Percentiles rank a stretch among this genome's conserved stretches.
phyloP scores from a whole-genome alignment of 2,329 filamentous ascomycete species.

The Fusarium graminum region DNA sequence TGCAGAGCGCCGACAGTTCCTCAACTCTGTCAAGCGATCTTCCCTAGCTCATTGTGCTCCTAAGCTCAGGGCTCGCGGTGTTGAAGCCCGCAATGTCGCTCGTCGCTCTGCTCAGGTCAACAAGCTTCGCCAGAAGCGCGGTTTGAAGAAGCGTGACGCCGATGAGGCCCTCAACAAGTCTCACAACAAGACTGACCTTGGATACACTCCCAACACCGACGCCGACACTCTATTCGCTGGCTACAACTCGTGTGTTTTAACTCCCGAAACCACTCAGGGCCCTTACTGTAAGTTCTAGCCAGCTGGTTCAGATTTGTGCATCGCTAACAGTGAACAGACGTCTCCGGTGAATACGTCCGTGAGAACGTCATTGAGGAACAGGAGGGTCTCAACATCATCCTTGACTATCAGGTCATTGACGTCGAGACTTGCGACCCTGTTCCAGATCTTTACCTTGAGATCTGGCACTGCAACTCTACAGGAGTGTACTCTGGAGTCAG shows the following conservation, averaged over 20 bases:
- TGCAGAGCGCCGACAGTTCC: constrained; percentile 62
- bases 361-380: constrained; percentile 58
- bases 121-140: constrained; percentile 57
- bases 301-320: neutral
- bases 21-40: constrained; percentile 54
- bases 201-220: constrained; percentile 51
- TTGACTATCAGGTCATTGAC: constrained; percentile 62
- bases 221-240: constrained; percentile 55
- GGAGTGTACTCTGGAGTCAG: constrained; percentile 61
- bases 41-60: constrained; percentile 62
- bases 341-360: constrained; percentile 52
- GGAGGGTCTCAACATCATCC: constrained; percentile 56
- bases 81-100: constrained; percentile 58
- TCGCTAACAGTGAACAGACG: constrained; percentile 36
- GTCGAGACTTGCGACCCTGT: constrained; percentile 60
- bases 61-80: constrained; percentile 61
- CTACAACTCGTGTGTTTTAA: constrained; percentile 61
- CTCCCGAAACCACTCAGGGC: constrained; percentile 64
- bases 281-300: constrained; percentile 56
- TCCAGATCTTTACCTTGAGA: constrained; percentile 58
- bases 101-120: constrained; percentile 59
- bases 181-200: constrained; percentile 55
- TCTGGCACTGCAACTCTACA: constrained; percentile 63
- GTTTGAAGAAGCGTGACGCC: constrained; percentile 51
- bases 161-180: constrained; percentile 52